These are phyloP conservation scores for Physcia stellaris DNA, from an alignment of 495 filamentous ascomycete genomes.

Conservation along the genomic window DNA sequence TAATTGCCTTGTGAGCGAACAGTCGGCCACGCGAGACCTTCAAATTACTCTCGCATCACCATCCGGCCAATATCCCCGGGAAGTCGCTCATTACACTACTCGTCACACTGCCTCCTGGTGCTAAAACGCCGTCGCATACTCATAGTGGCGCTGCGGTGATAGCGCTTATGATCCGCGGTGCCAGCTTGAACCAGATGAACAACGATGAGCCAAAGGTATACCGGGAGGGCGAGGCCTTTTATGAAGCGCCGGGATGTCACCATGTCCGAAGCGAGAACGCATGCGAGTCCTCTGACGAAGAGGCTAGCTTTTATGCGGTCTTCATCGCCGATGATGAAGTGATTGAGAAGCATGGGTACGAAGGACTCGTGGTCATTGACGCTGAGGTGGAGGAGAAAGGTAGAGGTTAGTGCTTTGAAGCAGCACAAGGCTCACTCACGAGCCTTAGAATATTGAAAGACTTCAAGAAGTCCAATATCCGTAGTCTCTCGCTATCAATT, in stretches of 20 bases:
- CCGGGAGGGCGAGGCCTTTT: conserved; percentile 21
- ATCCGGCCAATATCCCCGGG: conserved; percentile 22
- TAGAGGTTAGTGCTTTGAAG: too few species aligned
- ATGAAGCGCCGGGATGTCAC: conserved; percentile 31
- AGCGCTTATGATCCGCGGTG: conserved; percentile 22
- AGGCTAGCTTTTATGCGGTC: not conserved
- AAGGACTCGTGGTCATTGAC: not conserved
- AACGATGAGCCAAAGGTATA: conserved; percentile 19
- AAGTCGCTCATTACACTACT: conserved; percentile 21
- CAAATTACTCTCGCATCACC: conserved; percentile 19
- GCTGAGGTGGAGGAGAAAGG: not conserved
- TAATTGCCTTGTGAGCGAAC: too few species aligned
- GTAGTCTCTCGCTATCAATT: too few species aligned
- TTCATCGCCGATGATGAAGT: conserved; percentile 2
- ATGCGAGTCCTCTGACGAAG: conserved; percentile 11
- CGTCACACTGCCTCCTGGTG: conserved; percentile 26
- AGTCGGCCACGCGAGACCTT: conserved; percentile 20
- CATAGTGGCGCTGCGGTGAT: conserved; percentile 25
- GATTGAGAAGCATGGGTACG: not conserved
- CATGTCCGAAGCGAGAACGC: conserved; percentile 29
- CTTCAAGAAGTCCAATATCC: too few species aligned
- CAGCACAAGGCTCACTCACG: too few species aligned
- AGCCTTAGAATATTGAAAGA: too few species aligned
- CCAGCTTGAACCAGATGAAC: conserved; percentile 30
- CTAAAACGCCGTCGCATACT: conserved; percentile 27